Conservation (phyloP, 192 early-diverging fungal species). For the Oehlia diaphana region DNA sequence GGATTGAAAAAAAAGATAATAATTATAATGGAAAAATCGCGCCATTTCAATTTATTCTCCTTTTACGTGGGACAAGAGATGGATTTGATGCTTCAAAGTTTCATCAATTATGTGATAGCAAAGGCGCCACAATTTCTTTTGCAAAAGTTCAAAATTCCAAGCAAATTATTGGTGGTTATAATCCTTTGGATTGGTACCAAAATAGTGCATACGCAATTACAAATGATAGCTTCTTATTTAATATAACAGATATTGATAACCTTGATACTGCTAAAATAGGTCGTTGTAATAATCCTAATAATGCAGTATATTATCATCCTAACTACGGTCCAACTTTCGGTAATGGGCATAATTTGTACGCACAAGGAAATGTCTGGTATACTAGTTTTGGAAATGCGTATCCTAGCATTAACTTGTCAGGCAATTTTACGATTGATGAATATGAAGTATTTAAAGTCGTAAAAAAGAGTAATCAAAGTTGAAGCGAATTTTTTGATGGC, state of each 20-base stretch:
- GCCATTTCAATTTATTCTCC: neutral
- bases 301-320: neutral
- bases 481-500: too few species aligned
- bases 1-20: neutral
- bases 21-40: neutral
- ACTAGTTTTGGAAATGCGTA: neutral
- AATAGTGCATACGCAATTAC: neutral
- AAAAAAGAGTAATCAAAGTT: neutral
- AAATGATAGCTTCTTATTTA: neutral
- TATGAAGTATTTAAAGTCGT: neutral
- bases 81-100: neutral
- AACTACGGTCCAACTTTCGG: neutral
- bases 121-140: neutral
- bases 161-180: neutral
- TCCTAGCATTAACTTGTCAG: neutral
- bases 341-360: neutral
- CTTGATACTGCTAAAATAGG: neutral
- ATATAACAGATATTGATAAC: neutral
- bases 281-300: neutral
- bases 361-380: neutral
- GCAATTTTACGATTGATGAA: neutral
- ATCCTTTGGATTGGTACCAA: neutral
- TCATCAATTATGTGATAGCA: neutral
- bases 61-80: neutral
- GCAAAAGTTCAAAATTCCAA: neutral